Evolutionary conservation across 2,329 filamentous ascomycete genomes (phyloP).

Genomic region (Trichophyton rubrum): DNA sequence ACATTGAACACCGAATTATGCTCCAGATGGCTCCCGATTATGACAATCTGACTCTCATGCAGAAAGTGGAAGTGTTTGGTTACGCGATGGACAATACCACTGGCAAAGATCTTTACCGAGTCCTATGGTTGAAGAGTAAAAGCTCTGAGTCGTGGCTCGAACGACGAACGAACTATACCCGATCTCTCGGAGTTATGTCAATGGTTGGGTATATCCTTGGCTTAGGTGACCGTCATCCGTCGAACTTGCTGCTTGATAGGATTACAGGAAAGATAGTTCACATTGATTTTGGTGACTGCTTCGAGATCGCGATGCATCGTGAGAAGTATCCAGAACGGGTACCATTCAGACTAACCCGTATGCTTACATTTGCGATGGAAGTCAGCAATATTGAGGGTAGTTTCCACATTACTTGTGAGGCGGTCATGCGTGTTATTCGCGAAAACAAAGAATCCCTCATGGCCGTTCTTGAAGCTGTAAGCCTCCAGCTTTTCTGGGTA

Average conservation of each 20-base stretch:
- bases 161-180: slow-evolving; percentile 94
- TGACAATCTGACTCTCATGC: slow-evolving; percentile 96
- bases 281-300: slow-evolving; percentile 98
- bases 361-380: slow-evolving; percentile 99
- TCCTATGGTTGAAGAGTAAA: slow-evolving; percentile 98
- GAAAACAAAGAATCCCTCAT: slow-evolving; percentile 98
- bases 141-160: slow-evolving; percentile 97
- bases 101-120: slow-evolving; percentile 92
- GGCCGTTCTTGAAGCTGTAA: slow-evolving; percentile 92
- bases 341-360: slow-evolving; percentile 92
- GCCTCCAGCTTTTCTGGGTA: slow-evolving; percentile 27
- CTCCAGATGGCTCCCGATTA: slow-evolving; percentile 99
- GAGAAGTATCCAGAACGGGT: slow-evolving; percentile 98
- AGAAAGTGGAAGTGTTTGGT: slow-evolving; percentile 98
- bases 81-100: slow-evolving; percentile 99
- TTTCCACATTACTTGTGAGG: slow-evolving; percentile 95
- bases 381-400: slow-evolving; percentile 99
- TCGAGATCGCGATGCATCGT: slow-evolving; percentile 98
- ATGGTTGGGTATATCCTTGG: slow-evolving; percentile 99
- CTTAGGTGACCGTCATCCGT: slow-evolving; percentile 90
- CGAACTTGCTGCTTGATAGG: slow-evolving; percentile 93
- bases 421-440: slow-evolving; percentile 90
- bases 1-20: slow-evolving; percentile 99
- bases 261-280: slow-evolving; percentile 95
- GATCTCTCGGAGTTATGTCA: slow-evolving; percentile 97